Base-by-base conservation (phyloP, 331 rosid species). In the Pyrus hybrid region DNA sequence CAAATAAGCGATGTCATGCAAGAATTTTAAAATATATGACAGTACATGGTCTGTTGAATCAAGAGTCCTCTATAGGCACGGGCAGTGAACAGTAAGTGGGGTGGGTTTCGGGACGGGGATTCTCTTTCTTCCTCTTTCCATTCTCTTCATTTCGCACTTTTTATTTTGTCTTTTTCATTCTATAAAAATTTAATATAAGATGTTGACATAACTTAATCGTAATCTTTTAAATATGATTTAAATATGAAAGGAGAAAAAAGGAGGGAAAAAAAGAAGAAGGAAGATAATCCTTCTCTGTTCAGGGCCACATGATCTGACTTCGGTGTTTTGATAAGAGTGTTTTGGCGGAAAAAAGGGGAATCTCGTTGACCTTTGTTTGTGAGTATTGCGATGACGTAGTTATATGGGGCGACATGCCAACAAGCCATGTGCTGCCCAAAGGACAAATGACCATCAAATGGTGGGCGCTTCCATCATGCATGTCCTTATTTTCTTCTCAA, bases 381-480 rank as follows among this genome's bases (percentile, higher is more conserved):
- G 35, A 13, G 3, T 12, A 23, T 72, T 13, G 61, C 61, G 67
- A 41, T 79, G 47, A 45, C 65, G 0, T 11, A 0, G 14, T 58
- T 53, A 28, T 49, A 8, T 12, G 49, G 49, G 49, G 49, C 16
- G 16, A 11, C 49, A 43, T 30, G 33, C 51, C 35, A 57, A 58
- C 51, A 9, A 37, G 81, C 87, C 88, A 88, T 88, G 93, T 86
- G 90, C 76, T 65, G 25, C 65, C 74, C 73, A 21, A 80, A 66
- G 21, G 70, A 66, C 70, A 79, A 7, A 72, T 83, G 74, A 53
- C 70, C 54, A 41, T 77, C 70, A 67, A 3, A 53, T 83, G 74
- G 77, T 57, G 73, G 63, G 30, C 28, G 29, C 14, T 23, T 60
- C 0, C 30, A 28, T 56, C 33, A 3, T 64, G 67, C 58, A 21